Evolutionary conservation across 1,284 basidiomycete species (phyloP), one percentile per base, ranked within the genome.

Genomic region (Limonomyces culmigenus): DNA sequence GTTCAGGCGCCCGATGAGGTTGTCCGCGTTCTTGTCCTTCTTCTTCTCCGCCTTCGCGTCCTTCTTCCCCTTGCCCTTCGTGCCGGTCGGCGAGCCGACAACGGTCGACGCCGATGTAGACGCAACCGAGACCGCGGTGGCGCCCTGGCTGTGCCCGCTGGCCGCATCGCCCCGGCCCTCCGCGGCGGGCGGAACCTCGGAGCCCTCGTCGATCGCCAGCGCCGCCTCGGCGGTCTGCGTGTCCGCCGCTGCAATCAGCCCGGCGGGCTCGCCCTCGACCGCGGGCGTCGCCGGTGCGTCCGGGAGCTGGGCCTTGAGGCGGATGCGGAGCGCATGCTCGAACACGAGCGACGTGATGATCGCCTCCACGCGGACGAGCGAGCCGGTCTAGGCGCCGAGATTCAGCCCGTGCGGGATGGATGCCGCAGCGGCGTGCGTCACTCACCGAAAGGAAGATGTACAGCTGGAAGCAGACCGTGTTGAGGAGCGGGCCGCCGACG

Each of bases 291-390:
- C 8, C 23, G 8, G 8, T 21, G 54, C 47, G 2, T 47, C 42
- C 12, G 47, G 45, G 19, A 42, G 36, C 35, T 49, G 42, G n/a
- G 47, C 44, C 27, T 59, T 60, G 52, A 73, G 59, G 17, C 70
- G 59, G 19, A 74, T 62, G 12, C 67, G 59, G 10, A 76, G 56
- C 2, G 70, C 54, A 39, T 72, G 70, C 41, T 70, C 63, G 48
- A 74, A 72, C 3, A 74, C 47, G 5, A 73, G 56, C 43, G 73
- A 65, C 0, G 69, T 72, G 33, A 74, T 47, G 42, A 75, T 54
- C 0, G 60, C 62, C 47, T 72, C 62, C 4, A 49, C 42, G 17
- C 62, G 59, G 6, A 68, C 59, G 17, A 63, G 44, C 23, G 51
- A 55, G 6, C 48, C 43, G 0, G 52, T 50, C 14, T n/a, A n/a